Conservation (phyloP, 1,284 basidiomycete genomes). For the Rhodotorula glutinis region DNA sequence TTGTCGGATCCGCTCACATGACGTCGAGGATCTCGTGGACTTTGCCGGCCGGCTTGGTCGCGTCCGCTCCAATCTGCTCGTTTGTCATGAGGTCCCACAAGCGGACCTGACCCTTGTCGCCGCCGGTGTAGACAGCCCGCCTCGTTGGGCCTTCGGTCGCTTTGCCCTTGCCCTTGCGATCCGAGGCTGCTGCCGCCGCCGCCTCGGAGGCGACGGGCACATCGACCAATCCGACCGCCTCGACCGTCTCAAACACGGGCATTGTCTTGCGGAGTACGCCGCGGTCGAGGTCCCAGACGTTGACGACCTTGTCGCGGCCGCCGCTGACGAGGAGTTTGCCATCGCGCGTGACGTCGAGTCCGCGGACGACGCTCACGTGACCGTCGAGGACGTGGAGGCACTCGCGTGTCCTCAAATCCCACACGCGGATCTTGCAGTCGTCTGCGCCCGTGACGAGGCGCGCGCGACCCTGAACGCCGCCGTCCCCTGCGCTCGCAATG, state of each 20-base stretch:
- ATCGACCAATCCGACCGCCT: conserved; percentile 70
- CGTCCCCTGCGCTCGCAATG: conserved; percentile 34
- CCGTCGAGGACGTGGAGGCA: conserved; percentile 71
- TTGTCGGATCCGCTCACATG: conserved; percentile 23
- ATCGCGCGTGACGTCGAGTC: conserved; percentile 63
- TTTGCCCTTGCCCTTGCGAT: conserved; percentile 46
- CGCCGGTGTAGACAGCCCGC: conserved; percentile 70
- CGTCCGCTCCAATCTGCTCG: conserved; percentile 51
- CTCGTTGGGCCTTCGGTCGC: conserved; percentile 51
- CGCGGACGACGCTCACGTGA: conserved; percentile 84
- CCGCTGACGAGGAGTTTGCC: conserved; percentile 83
- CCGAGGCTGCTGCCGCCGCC: conserved; percentile 52
- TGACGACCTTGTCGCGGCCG: conserved; percentile 82
- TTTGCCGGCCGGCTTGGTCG: conserved; percentile 18
- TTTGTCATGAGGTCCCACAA: conserved; percentile 77
- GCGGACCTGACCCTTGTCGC: conserved; percentile 76
- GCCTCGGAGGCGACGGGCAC: conserved; percentile 48
- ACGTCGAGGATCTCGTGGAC: conserved; percentile 42
- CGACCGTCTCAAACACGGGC: conserved; percentile 79
- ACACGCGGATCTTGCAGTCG: conserved; percentile 84
- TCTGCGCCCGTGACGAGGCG: conserved; percentile 44
- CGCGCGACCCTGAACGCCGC: conserved; percentile 35
- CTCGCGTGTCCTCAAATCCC: conserved; percentile 65
- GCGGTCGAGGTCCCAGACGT: conserved; percentile 74
- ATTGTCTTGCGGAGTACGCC: conserved; percentile 69